phyloP scores from a whole-genome alignment of 495 filamentous ascomycete genomes.

The Venustampulla echinocandica region DNA sequence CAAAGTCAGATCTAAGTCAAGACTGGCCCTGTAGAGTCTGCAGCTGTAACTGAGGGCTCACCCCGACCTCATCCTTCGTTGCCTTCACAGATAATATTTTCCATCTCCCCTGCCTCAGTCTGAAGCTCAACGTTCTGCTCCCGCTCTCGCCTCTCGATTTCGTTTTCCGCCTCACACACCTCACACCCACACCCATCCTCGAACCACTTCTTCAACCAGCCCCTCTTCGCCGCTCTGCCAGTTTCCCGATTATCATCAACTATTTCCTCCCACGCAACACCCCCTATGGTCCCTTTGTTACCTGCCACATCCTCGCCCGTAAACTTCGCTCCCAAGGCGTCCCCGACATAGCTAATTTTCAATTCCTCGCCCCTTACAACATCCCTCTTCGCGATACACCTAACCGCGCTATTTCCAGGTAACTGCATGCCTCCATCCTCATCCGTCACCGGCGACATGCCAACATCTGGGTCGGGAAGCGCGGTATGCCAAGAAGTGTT shows the following conservation, averaged over 20 bases:
- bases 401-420: constrained; percentile 7
- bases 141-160: neutral
- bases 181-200: constrained; percentile 17
- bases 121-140: too few species aligned
- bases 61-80: too few species aligned
- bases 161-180: constrained; percentile 14
- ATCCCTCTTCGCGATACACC: constrained; percentile 8
- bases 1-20: too few species aligned
- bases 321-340: constrained; percentile 8
- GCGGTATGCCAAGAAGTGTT: constrained; percentile 18
- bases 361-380: constrained; percentile 17
- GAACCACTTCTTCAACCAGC: constrained; percentile 16
- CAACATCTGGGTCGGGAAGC: neutral
- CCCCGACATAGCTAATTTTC: constrained; percentile 17
- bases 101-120: too few species aligned
- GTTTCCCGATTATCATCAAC: neutral
- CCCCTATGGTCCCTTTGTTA: neutral
- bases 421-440: constrained; percentile 9
- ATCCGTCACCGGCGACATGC: neutral
- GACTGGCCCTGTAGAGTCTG: too few species aligned
- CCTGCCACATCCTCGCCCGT: neutral
- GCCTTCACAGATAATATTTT: too few species aligned
- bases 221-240: constrained; percentile 5
- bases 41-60: too few species aligned
- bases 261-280: neutral